Conservation (phyloP, 2,329 filamentous ascomycete genomes). For the Ophiocordyceps camponoti-saundersi region DNA sequence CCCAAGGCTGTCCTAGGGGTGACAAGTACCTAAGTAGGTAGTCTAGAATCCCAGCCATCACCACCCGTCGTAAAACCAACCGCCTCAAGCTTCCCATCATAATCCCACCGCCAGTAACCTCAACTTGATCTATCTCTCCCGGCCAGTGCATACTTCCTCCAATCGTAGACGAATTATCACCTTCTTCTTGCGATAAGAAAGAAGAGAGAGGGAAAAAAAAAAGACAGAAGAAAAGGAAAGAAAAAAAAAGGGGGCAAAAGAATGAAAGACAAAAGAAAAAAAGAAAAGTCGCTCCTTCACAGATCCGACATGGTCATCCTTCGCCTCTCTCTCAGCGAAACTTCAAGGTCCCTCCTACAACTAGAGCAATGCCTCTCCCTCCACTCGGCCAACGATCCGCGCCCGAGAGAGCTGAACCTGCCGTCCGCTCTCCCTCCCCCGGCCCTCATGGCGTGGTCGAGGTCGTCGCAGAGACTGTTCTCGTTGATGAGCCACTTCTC, state of each 20-base stretch:
- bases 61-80: too few relatives aligned
- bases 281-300: background rate
- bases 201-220: background rate
- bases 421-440: slow-evolving; percentile 7
- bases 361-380: slow-evolving; percentile 38
- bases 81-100: too few relatives aligned
- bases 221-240: background rate
- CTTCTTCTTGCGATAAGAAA: too few relatives aligned
- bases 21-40: too few relatives aligned
- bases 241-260: background rate
- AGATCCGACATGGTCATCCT: slow-evolving; percentile 3
- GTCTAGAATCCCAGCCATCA: too few relatives aligned
- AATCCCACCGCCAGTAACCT: too few relatives aligned
- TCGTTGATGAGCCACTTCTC: slow-evolving; percentile 83
- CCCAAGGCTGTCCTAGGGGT: too few relatives aligned
- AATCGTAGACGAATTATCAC: too few relatives aligned
- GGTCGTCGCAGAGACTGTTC: slow-evolving; percentile 53
- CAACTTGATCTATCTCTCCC: too few relatives aligned
- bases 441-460: slow-evolving; percentile 25
- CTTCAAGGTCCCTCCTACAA: slow-evolving; percentile 27
- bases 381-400: slow-evolving; percentile 26
- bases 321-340: slow-evolving; percentile 13
- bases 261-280: background rate
- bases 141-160: too few relatives aligned
- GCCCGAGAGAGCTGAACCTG: slow-evolving; percentile 10